Conservation (phyloP, 495 filamentous ascomycete species). For the Trichocladium antarcticum region DNA sequence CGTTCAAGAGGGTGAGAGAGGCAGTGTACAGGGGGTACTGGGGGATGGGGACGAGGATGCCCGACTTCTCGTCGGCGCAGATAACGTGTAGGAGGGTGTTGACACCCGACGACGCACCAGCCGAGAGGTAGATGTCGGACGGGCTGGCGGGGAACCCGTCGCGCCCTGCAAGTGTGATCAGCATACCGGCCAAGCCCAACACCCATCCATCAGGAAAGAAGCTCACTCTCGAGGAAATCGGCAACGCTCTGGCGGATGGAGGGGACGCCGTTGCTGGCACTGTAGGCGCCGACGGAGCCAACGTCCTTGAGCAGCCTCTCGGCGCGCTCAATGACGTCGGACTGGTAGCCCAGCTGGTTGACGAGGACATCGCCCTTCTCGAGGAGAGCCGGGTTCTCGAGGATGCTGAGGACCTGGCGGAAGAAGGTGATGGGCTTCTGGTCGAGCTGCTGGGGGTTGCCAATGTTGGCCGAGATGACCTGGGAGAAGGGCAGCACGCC, state of each 20-base stretch:
- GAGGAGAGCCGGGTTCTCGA: constrained; percentile 80
- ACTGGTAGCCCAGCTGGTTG: constrained; percentile 66
- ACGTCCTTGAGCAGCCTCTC: constrained; percentile 65
- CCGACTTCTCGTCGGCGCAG: constrained; percentile 64
- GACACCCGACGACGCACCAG: constrained; percentile 86
- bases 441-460: constrained; percentile 96
- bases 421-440: constrained; percentile 99
- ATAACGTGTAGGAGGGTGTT: constrained; percentile 86
- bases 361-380: constrained; percentile 60
- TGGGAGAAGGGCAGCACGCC: constrained; percentile 63
- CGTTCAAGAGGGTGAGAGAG: constrained; percentile 75
- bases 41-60: constrained; percentile 87
- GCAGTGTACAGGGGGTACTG: constrained; percentile 98
- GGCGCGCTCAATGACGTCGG: constrained; percentile 79
- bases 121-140: constrained; percentile 71
- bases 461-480: constrained; percentile 94
- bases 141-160: constrained; percentile 78
- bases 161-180: constrained; percentile 40
- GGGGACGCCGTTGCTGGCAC: constrained; percentile 77
- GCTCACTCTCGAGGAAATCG: constrained; percentile 72
- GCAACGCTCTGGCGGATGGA: constrained; percentile 81
- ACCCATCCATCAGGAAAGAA: background rate
- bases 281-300: constrained; percentile 91
- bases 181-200: background rate
- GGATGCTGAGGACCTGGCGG: constrained; percentile 86